phyloP scores from a whole-genome alignment of 768 basidiomycete genomes.

The Naganishia vishniacii region DNA sequence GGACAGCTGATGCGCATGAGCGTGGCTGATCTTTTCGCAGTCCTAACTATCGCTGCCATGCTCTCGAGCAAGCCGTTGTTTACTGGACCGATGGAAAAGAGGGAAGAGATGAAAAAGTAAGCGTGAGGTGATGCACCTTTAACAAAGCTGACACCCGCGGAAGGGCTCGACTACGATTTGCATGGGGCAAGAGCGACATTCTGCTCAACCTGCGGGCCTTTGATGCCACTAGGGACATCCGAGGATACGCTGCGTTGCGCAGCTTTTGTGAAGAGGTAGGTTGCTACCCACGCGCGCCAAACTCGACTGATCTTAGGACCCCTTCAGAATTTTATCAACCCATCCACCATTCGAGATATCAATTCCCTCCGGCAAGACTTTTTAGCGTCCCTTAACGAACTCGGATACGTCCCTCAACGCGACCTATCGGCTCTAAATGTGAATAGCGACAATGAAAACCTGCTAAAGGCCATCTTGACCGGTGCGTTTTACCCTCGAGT shows the following conservation, averaged over 20 bases:
- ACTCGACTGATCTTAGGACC: background rate
- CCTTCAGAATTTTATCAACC: conserved; percentile 88
- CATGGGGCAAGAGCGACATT: conserved; percentile 70
- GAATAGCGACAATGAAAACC: conserved; percentile 63
- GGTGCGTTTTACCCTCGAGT: conserved; percentile 84
- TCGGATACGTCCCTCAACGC: conserved; percentile 58
- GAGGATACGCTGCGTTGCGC: conserved; percentile 56
- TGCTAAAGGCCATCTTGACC: conserved; percentile 76
- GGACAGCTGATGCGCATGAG: conserved; percentile 5
- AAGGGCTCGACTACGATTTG: conserved; percentile 71
- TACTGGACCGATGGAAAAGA: conserved; percentile 69
- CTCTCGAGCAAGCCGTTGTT: conserved; percentile 86
- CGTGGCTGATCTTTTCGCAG: conserved; percentile 27
- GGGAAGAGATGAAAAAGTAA: conserved; percentile 71
- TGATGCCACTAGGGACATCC: conserved; percentile 50
- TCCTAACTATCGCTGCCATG: conserved; percentile 73
- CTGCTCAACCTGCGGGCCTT: conserved; percentile 76
- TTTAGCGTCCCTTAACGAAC: conserved; percentile 60
- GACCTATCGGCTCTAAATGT: conserved; percentile 55
- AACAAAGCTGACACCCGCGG: conserved; percentile 9
- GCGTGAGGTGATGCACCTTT: conserved; percentile 30
- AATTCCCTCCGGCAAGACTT: conserved; percentile 72
- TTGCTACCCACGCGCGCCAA: background rate
- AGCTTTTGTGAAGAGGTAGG: conserved; percentile 65
- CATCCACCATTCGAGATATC: conserved; percentile 68